Evolutionary conservation across 1,284 basidiomycete genomes (phyloP).

Genomic region (Ceratobasidium sp.): DNA sequence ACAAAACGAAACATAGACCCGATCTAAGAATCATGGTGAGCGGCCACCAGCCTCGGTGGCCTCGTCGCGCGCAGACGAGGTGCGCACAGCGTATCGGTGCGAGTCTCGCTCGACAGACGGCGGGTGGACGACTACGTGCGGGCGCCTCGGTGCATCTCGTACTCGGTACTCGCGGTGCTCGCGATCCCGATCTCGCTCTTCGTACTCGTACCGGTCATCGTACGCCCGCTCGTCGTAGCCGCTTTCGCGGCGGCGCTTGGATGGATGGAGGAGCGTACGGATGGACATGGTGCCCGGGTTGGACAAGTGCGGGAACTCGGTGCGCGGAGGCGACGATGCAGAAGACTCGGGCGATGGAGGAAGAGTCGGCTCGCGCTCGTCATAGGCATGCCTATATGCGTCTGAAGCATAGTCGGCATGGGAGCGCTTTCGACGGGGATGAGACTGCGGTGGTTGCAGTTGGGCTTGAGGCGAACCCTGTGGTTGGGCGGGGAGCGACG

Average conservation of each 20-base stretch:
- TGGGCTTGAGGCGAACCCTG: background rate
- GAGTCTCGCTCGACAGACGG: conserved; percentile 1
- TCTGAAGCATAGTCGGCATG: conserved; percentile 31
- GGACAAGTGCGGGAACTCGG: conserved; percentile 31
- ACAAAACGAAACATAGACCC: background rate
- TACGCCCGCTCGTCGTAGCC: conserved; percentile 18
- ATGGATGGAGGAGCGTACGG: conserved; percentile 33
- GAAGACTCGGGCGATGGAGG: conserved; percentile 20
- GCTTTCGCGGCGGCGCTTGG: conserved; percentile 31
- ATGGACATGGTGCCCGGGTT: conserved; percentile 36
- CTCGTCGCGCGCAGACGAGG: conserved; percentile 33
- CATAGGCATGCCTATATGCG: conserved; percentile 31
- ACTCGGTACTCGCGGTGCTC: conserved; percentile 30
- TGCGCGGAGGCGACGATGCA: conserved; percentile 20
- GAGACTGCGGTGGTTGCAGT: background rate
- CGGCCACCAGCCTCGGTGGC: conserved; percentile 2
- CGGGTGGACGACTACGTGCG: conserved; percentile 37
- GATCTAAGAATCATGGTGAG: conserved; percentile 12
- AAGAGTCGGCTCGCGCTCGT: conserved; percentile 19
- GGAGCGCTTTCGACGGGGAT: conserved; percentile 13
- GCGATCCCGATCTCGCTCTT: conserved; percentile 24
- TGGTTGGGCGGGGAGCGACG: background rate
- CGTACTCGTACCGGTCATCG: conserved; percentile 1
- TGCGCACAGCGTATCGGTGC: conserved; percentile 28
- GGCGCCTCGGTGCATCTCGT: conserved; percentile 8